A percentile compares a stretch with the other conserved stretches of the same genome.
Conservation (phyloP, 495 filamentous ascomycete genomes). For the Xylaria scruposa region DNA sequence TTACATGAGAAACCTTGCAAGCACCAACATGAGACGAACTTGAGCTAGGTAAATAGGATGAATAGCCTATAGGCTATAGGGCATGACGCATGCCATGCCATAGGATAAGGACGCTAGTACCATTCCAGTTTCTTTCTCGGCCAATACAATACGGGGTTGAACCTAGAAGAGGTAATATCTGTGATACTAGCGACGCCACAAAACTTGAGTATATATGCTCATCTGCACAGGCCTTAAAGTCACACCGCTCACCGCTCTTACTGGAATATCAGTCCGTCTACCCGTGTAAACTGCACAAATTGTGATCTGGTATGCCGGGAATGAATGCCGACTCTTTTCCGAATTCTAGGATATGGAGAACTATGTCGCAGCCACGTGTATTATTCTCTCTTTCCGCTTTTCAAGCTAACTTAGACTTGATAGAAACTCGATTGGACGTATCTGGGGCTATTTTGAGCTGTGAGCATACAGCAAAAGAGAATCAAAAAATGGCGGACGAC, state of each 20-base stretch:
- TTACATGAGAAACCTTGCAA: constrained; percentile 9
- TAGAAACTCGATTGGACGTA: background rate
- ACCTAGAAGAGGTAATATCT: constrained; percentile 7
- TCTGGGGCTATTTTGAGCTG: background rate
- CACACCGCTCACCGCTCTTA: background rate
- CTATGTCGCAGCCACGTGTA: background rate
- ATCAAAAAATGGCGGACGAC: background rate
- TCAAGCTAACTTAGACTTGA: background rate
- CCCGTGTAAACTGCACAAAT: background rate
- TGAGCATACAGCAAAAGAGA: background rate
- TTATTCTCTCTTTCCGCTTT: background rate
- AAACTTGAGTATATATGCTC: background rate
- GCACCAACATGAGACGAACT: constrained; percentile 1
- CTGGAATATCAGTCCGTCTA: background rate
- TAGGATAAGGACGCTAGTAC: background rate
- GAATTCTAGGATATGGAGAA: background rate
- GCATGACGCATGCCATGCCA: background rate
- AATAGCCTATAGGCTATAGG: background rate
- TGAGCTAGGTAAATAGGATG: background rate
- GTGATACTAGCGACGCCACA: background rate
- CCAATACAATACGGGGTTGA: constrained; percentile 15
- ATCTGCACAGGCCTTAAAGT: background rate
- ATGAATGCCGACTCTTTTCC: background rate
- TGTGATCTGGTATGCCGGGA: background rate
- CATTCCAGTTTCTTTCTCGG: background rate